These are phyloP conservation scores for Suillus subalutaceus DNA, from an alignment of 768 basidiomycete species.

Conservation along the genomic window DNA sequence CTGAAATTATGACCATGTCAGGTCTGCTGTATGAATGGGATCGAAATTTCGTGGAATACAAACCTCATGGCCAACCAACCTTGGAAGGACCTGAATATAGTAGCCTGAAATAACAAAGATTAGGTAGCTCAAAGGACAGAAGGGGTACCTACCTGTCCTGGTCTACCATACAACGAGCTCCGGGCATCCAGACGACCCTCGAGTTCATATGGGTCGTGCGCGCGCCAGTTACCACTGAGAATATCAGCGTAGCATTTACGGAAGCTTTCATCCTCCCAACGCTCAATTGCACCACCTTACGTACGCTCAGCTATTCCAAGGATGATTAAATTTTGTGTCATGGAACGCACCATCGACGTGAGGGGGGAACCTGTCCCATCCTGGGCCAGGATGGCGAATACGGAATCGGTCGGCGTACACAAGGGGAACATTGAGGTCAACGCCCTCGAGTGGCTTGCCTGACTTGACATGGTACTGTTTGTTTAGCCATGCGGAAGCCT, in stretches of 20 bases:
- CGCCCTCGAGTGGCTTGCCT: conserved; percentile 45
- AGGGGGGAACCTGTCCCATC: conserved; percentile 58
- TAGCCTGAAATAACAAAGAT: conserved; percentile 36
- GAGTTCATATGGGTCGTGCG: conserved; percentile 70
- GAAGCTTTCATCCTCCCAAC: conserved; percentile 69
- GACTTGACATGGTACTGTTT: conserved; percentile 55
- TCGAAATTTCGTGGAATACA: background rate
- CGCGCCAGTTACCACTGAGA: conserved; percentile 60
- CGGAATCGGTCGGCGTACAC: conserved; percentile 77
- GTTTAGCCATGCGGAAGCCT: conserved; percentile 61
- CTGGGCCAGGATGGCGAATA: conserved; percentile 66
- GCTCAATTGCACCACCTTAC: conserved; percentile 71
- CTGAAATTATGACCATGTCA: conserved; percentile 29
- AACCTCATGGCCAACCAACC: conserved; percentile 77
- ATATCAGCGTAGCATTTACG: conserved; percentile 64
- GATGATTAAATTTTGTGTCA: background rate
- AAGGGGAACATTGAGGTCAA: conserved; percentile 64
- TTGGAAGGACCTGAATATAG: conserved; percentile 67
- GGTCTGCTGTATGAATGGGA: background rate
- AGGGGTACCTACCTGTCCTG: conserved; percentile 44
- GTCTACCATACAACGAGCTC: conserved; percentile 64
- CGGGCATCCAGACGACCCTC: conserved; percentile 61
- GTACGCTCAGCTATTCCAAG: background rate
- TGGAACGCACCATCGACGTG: conserved; percentile 54
- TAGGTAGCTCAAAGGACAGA: background rate